A percentile compares a stretch with the other conserved stretches of the same genome.
Evolutionary conservation across 345 rosid species (phyloP).

Genomic region (Citrus trifoliata): DNA sequence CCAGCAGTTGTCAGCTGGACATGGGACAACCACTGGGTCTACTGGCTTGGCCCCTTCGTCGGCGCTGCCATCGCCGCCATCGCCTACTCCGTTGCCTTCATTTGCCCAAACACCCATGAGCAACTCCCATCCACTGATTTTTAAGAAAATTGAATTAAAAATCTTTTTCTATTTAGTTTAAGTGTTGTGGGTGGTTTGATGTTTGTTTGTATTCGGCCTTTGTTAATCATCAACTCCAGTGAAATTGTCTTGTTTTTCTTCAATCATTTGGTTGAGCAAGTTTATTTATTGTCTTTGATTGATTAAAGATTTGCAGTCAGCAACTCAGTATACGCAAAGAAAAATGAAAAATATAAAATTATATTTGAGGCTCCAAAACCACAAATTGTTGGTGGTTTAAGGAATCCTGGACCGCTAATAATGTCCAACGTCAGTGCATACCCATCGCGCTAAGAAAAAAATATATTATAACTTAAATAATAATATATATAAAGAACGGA

Average conservation of each 20-base stretch:
- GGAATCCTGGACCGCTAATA: background rate
- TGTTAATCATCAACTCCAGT: slow-evolving; percentile 23
- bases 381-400: background rate
- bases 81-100: slow-evolving; percentile 60
- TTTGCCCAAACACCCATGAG: slow-evolving; percentile 48
- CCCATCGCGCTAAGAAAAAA: background rate
- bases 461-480: background rate
- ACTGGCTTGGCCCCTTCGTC: slow-evolving; percentile 84
- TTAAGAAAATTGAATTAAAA: slow-evolving; percentile 9
- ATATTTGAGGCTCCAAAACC: background rate
- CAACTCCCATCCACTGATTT: slow-evolving; percentile 65
- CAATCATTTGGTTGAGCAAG: slow-evolving; percentile 12
- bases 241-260: slow-evolving; percentile 9
- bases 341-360: no score
- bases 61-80: slow-evolving; percentile 76
- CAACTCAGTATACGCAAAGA: no score
- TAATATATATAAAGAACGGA: background rate
- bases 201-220: slow-evolving; percentile 27
- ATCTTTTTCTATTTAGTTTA: background rate
- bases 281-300: background rate
- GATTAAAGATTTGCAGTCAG: background rate
- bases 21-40: slow-evolving; percentile 92
- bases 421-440: background rate
- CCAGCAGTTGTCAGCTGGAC: slow-evolving; percentile 96
- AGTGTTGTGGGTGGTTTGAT: slow-evolving; percentile 17